These are phyloP conservation scores for Cytospora chrysosperma DNA, from an alignment of 2,329 filamentous ascomycete genomes.

Conservation along the genomic window DNA sequence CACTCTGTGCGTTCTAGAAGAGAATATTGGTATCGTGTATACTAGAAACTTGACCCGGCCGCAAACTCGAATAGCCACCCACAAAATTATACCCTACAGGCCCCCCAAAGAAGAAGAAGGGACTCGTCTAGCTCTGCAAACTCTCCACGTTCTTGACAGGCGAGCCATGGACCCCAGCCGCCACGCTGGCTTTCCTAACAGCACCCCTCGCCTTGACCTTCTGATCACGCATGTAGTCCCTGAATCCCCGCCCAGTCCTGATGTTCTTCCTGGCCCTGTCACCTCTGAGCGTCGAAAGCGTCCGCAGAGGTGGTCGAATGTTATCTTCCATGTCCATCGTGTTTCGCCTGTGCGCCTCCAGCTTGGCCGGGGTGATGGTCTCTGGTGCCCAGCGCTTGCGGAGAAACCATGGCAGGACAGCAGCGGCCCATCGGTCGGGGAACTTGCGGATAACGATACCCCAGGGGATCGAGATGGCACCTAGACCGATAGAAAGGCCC, in stretches of 20 bases:
- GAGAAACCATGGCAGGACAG: conserved; percentile 25
- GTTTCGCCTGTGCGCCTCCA: conserved; percentile 15
- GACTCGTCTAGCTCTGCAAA: not conserved
- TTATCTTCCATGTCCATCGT: conserved; percentile 18
- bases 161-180: not conserved
- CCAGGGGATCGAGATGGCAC: conserved; percentile 72
- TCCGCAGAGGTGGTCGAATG: conserved; percentile 27
- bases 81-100: not conserved
- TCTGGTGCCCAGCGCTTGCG: conserved; percentile 27
- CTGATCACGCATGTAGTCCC: conserved; percentile 31
- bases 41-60: not conserved
- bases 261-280: conserved; percentile 29
- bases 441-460: conserved; percentile 71
- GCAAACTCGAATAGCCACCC: not conserved
- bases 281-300: conserved; percentile 30
- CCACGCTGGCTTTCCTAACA: not conserved
- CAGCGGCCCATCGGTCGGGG: conserved; percentile 58
- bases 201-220: conserved; percentile 28
- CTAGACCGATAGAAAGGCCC: conserved; percentile 78
- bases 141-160: conserved; percentile 13
- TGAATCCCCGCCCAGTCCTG: conserved; percentile 25
- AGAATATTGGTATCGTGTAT: not conserved
- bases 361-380: conserved; percentile 22
- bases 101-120: too few species aligned
- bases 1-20: too few species aligned